Evolutionary conservation across 2,329 filamentous ascomycete genomes (phyloP), one percentile per base, ranked within the genome.

Genomic region (Juglanconis juglandina): DNA sequence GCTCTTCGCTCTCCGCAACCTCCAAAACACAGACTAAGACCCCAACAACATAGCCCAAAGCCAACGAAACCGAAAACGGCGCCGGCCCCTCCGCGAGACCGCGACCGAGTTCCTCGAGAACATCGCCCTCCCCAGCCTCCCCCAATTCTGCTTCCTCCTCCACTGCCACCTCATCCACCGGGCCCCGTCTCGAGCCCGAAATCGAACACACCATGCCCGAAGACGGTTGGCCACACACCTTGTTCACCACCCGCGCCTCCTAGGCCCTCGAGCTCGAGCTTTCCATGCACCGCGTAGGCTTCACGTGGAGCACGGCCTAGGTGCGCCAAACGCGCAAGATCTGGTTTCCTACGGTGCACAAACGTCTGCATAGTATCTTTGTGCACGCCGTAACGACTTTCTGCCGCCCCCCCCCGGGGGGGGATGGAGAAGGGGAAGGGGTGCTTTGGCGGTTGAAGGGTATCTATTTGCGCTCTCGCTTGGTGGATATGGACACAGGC

Each of bases 191-290:
- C 6, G 62, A 61, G 17, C 70, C 74, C 0, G 74, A 76, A 7
- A 68, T 70, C 5, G 75, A 77, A 59, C 73, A 71, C 17, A 74
- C 74, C 1, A 68, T 63, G 3, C 75, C 73, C 1, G 75, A 77
- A 63, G 68, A 70, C 54, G 73, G 72, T 34, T 76, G 71, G 70
- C 76, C 76, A 10, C 70, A 70, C 42, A 68, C 70, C 8, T 72
- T 24, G 24, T 24, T 76, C 58, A 50, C 67, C 5, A 75, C 75
- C 64, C 73, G 75, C 33, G 73, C 73, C n/a, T 72, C 73, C 6
- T 78, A 75, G 76, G 76, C 76, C 5, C 67, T 78, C 7, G 76
- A 78, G 64, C 69, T 78, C 32, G 75, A 77, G 64, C 67, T 77
- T 3, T 72, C 69, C 42, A 78, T 78, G 76, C 70, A 76, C 13